These are phyloP conservation scores for Aspergillus phoenicis DNA, from an alignment of 2,329 filamentous ascomycete genomes.

Conservation along the genomic window DNA sequence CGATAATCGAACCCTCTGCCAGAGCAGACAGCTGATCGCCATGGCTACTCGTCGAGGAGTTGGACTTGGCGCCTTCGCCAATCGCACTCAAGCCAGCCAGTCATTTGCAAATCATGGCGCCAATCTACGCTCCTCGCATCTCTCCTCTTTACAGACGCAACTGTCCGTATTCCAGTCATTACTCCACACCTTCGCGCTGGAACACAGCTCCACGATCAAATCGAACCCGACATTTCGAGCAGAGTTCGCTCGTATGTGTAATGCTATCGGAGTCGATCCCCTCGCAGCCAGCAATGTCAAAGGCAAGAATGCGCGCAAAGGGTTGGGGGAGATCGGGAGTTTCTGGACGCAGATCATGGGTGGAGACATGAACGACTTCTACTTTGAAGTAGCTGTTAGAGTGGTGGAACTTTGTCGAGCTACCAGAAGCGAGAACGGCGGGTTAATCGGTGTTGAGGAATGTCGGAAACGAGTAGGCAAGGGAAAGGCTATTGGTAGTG, in stretches of 20 bases:
- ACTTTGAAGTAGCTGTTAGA: constrained; percentile 94
- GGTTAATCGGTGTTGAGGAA: constrained; percentile 81
- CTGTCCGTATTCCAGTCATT: constrained; percentile 94
- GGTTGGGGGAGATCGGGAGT: constrained; percentile 58
- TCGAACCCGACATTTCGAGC: constrained; percentile 93
- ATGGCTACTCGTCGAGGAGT: constrained; percentile 65
- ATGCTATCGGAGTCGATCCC: constrained; percentile 93
- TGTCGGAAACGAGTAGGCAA: constrained; percentile 74
- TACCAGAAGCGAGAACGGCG: constrained; percentile 87
- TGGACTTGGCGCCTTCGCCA: constrained; percentile 86
- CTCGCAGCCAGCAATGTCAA: constrained; percentile 68
- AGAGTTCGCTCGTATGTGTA: constrained; percentile 98
- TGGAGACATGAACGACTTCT: constrained; percentile 93
- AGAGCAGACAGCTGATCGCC: background rate
- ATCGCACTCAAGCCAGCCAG: constrained; percentile 78
- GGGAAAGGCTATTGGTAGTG: constrained; percentile 72
- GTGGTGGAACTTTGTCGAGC: constrained; percentile 90
- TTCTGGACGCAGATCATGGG: constrained; percentile 94
- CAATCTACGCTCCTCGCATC: constrained; percentile 79
- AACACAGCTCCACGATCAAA: constrained; percentile 93
- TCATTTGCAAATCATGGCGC: constrained; percentile 91
- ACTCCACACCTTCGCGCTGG: constrained; percentile 91
- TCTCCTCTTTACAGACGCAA: constrained; percentile 84
- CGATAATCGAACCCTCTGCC: background rate
- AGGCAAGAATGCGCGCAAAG: constrained; percentile 51